Conservation (phyloP, 306 rosid genomes). For the Inga laurina region DNA sequence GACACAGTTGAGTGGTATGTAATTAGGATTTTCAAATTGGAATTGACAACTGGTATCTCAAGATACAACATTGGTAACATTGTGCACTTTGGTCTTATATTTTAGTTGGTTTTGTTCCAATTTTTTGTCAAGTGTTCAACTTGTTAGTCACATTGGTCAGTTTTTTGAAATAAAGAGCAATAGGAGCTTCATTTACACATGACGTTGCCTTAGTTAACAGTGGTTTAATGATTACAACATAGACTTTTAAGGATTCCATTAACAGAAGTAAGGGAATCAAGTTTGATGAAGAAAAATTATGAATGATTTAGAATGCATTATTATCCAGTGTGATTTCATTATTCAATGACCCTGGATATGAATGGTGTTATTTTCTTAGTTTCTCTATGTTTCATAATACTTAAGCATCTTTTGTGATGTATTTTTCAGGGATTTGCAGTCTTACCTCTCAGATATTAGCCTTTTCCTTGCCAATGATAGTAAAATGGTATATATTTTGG, state of each 20-base stretch:
- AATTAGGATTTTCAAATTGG: background rate
- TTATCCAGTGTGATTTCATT: slow-evolving; percentile 11
- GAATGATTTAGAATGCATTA: background rate
- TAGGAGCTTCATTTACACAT: background rate
- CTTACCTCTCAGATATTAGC: slow-evolving; percentile 86
- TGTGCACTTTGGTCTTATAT: background rate
- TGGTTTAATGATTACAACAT: background rate
- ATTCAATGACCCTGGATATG: slow-evolving; percentile 1
- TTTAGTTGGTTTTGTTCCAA: background rate
- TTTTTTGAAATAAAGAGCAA: background rate
- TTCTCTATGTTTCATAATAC: slow-evolving; percentile 11
- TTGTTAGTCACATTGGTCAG: background rate
- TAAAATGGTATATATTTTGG: slow-evolving; percentile 74
- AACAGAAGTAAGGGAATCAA: background rate
- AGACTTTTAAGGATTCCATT: background rate
- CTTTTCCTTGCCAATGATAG: slow-evolving; percentile 77
- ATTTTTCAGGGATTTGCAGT: slow-evolving; percentile 86
- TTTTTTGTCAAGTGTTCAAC: background rate
- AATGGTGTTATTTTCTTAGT: background rate
- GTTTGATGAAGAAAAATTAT: background rate
- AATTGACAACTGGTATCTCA: slow-evolving; percentile 11
- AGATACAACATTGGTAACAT: background rate
- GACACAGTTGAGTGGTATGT: background rate
- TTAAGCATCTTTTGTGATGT: slow-evolving; percentile 22
- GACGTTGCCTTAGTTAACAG: slow-evolving; percentile 14